phyloP scores from a whole-genome alignment of 345 rosid species.

The Geranium rotundifolium region DNA sequence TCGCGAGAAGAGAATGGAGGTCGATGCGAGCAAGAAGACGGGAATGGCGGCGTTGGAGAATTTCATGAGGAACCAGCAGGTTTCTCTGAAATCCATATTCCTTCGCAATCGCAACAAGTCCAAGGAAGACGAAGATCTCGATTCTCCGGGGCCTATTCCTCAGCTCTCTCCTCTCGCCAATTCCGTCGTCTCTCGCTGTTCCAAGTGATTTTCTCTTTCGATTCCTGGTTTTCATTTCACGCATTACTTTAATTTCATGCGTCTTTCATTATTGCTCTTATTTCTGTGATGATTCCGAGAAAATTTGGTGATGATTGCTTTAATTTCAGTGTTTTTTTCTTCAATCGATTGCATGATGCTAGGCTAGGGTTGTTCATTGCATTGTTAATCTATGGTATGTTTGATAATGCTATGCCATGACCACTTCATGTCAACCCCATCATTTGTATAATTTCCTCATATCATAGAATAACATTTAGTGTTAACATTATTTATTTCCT shows the following conservation, averaged over 20 bases:
- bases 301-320: not conserved
- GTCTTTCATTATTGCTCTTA: not conserved
- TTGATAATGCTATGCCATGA: too few relatives aligned
- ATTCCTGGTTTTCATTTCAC: not conserved
- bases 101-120: conserved; percentile 46
- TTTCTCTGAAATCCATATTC: conserved; percentile 55
- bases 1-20: not conserved
- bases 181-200: conserved; percentile 80
- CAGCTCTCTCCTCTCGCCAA: conserved; percentile 77
- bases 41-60: conserved; percentile 31
- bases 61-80: conserved; percentile 48
- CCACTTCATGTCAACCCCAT: not conserved
- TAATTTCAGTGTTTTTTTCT: not conserved
- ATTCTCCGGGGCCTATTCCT: conserved; percentile 56
- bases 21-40: conserved; percentile 14
- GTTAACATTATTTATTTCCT: not conserved
- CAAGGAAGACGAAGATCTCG: conserved; percentile 18
- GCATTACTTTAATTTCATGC: not conserved
- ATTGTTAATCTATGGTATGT: too few relatives aligned
- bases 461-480: not conserved
- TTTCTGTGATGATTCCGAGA: too few relatives aligned
- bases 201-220: conserved; percentile 33
- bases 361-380: not conserved
- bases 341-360: not conserved
- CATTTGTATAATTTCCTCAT: too few relatives aligned